Percentiles rank a stretch among this genome's conserved stretches.
Evolutionary conservation across 2,329 filamentous ascomycete species (phyloP).

Genomic region (Shiraia sp.): DNA sequence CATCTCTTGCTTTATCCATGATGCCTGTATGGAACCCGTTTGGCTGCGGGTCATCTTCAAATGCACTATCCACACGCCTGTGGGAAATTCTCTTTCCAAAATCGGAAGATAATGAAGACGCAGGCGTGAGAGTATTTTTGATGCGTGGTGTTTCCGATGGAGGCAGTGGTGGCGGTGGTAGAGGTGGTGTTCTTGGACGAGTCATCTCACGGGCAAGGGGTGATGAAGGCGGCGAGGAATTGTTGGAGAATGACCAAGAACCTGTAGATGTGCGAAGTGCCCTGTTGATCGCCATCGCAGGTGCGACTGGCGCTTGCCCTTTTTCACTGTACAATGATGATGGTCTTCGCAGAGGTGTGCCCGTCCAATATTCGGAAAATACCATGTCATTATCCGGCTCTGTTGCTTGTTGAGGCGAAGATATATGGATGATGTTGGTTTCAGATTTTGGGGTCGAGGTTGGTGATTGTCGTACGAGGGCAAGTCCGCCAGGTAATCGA

Average conservation of each 20-base stretch:
- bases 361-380: conserved; percentile 6
- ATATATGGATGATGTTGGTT: conserved; percentile 3
- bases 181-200: conserved; percentile 7
- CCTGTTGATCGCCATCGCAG: conserved; percentile 8
- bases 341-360: conserved; percentile 5
- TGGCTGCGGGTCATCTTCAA: conserved; percentile 9
- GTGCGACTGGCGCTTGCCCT: conserved; percentile 8
- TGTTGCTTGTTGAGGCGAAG: conserved; percentile 3
- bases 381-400: conserved; percentile 2
- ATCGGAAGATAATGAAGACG: conserved; percentile 2
- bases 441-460: conserved; percentile 9
- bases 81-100: no score
- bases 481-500: conserved; percentile 28
- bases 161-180: conserved; percentile 4
- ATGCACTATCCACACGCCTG: conserved; percentile 1
- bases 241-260: conserved; percentile 5
- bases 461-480: conserved; percentile 22
- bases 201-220: conserved; percentile 9
- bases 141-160: background rate
- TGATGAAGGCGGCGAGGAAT: conserved; percentile 11
- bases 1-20: conserved; percentile 27
- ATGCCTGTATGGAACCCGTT: conserved; percentile 8
- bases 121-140: no score
- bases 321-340: conserved; percentile 19
- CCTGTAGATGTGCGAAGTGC: conserved; percentile 8